phyloP scores from a whole-genome alignment of 2,329 filamentous ascomycete species.

The Aspergillus ruber region DNA sequence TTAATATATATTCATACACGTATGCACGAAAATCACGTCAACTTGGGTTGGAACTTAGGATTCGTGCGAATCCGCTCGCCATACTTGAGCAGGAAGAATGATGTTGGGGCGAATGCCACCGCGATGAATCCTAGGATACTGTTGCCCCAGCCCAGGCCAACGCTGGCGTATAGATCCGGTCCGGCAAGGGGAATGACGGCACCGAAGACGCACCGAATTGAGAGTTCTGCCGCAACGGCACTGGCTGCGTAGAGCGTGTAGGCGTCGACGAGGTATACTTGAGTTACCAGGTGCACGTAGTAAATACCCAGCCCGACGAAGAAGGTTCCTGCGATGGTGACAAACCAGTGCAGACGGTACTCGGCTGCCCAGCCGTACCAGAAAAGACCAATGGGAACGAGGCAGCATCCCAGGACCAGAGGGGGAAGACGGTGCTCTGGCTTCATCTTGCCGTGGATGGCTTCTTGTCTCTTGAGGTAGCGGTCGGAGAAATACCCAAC shows the following conservation, averaged over 20 bases:
- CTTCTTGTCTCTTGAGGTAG: neutral
- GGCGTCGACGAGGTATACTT: slow-evolving; percentile 12
- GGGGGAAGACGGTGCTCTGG: slow-evolving; percentile 5
- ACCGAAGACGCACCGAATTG: slow-evolving; percentile 11
- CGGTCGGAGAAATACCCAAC: slow-evolving; percentile 5
- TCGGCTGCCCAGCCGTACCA: slow-evolving; percentile 18
- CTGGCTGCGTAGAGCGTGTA: slow-evolving; percentile 11
- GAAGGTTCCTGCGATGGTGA: slow-evolving; percentile 15
- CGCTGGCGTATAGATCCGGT: slow-evolving; percentile 6
- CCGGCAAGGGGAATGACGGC: slow-evolving; percentile 9
- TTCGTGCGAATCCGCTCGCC: slow-evolving; percentile 12
- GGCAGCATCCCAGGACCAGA: neutral
- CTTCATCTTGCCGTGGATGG: neutral
- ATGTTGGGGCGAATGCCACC: slow-evolving; percentile 7
- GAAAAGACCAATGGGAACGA: slow-evolving; percentile 4
- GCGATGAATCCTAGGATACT: slow-evolving; percentile 10
- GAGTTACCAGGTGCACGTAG: slow-evolving; percentile 9
- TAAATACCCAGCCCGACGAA: slow-evolving; percentile 18
- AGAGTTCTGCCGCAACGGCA: slow-evolving; percentile 10
- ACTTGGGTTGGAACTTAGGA: slow-evolving; percentile 9
- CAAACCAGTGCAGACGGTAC: slow-evolving; percentile 14
- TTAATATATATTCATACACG: too few relatives aligned
- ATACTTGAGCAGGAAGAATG: slow-evolving; percentile 7
- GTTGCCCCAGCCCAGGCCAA: slow-evolving; percentile 13
- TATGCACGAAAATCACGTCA: slow-evolving; percentile 3